Base-by-base conservation (phyloP, 2,329 filamentous ascomycete species). In the Pestalotiopsis sp. region DNA sequence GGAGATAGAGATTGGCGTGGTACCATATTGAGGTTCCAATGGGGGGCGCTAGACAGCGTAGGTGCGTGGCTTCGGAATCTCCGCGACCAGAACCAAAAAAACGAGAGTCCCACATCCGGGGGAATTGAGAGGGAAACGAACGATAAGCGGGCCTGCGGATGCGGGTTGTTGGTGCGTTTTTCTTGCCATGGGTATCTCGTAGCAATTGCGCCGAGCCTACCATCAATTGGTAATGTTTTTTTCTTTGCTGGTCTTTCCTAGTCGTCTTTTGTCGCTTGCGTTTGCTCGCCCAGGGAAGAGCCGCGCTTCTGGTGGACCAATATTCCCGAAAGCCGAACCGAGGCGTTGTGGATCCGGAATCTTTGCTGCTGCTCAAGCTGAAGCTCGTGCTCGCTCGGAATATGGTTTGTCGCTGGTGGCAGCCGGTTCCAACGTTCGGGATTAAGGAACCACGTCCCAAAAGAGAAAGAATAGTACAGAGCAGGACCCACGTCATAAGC, bases 401-500 rank as follows among this genome's bases (percentile, higher is more conserved):
- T 17, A 12, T 41, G 38, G 62, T 31, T 13, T 38, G n/a, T 25
- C 38, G 13, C 20, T 23, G 5, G 20, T 62, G 59, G 27, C 27
- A 62, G n/a, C 25, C 36, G 59, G 31, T 2, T 9, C 31, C 31
- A 36, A 36, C 31, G 31, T 36, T 52, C 45, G 45, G 45, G 45
- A 52, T 36, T 36, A 36, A 36, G 31, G 31, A 52, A 52, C 41
- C 45, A 52, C 17, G 45, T 17, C 17, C 14, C 45, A 17, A 52
- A 52, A n/a, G 45, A 20, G 17, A 52, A 20, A 52, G 45, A 52
- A 52, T 52, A 52, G 45, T 23, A 12, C 27, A 36, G 27, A 17
- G 56, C 27, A n/a, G 49, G 63, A 36, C 63, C 63, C 63, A 66
- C 63, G 63, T 66, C 63, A 66, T 66, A 66, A 66, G 41, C 63